phyloP scores from a whole-genome alignment of 768 basidiomycete species.

The Astraeus odoratus region DNA sequence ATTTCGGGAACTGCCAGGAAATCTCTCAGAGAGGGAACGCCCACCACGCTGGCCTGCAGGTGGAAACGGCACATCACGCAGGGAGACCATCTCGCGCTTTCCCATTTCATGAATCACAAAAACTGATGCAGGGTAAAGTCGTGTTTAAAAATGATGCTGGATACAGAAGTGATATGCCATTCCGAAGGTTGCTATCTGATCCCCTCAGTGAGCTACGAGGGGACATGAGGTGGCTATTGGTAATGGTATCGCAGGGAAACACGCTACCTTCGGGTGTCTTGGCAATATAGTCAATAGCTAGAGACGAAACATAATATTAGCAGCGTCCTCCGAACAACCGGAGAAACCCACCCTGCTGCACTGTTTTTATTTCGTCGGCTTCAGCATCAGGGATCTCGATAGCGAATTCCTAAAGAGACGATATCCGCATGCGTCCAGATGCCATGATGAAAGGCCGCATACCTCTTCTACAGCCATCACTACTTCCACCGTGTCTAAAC shows the following conservation, averaged over 20 bases:
- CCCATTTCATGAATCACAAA: not conserved
- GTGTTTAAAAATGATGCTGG: slow-evolving; percentile 11
- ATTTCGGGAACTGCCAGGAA: not conserved
- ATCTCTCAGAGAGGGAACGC: not conserved
- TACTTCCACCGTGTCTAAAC: slow-evolving; percentile 94
- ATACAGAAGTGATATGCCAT: slow-evolving; percentile 13
- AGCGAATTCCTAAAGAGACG: slow-evolving; percentile 68
- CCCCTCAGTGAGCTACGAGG: slow-evolving; percentile 40
- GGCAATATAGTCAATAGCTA: slow-evolving; percentile 92
- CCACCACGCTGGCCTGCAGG: too few species aligned
- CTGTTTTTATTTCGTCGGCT: slow-evolving; percentile 89
- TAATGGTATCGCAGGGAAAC: slow-evolving; percentile 3
- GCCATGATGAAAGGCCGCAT: slow-evolving; percentile 5
- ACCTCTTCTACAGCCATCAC: slow-evolving; percentile 99
- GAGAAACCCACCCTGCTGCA: slow-evolving; percentile 71
- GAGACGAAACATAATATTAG: slow-evolving; percentile 9
- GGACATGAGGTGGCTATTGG: slow-evolving; percentile 7
- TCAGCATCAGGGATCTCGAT: slow-evolving; percentile 98
- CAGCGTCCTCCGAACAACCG: not conserved
- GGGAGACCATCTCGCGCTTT: not conserved
- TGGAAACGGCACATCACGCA: not conserved
- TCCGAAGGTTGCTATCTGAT: slow-evolving; percentile 7
- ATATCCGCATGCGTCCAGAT: slow-evolving; percentile 3
- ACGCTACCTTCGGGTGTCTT: slow-evolving; percentile 84
- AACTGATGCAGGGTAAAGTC: not conserved